Base-by-base conservation (phyloP, 1,284 basidiomycete species). In the Tilletia walkeri region DNA sequence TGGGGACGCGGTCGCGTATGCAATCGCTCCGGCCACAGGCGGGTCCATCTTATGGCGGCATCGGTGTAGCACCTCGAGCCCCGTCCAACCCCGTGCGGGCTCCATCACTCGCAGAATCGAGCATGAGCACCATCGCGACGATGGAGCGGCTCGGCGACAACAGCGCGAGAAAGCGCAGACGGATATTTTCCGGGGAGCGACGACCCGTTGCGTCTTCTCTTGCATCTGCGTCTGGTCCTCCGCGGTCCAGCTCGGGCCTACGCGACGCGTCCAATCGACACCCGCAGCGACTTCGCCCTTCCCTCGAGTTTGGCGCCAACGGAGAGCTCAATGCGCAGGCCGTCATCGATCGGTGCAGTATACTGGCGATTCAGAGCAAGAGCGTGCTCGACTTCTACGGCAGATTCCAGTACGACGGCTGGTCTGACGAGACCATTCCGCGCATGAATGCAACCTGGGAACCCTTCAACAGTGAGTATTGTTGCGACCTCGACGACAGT, bases 361-460 rank as follows among this genome's bases (percentile, higher is more conserved):
- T 72, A 6, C 73, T 78, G 2, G 69, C 71, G 59, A 75, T 74
- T 67, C 73, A 72, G 53, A 73, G 73, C 5, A 78, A 74, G 39
- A 70, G 70, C n/a, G 76, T 78, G 9, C 69, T 76, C 1, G 73
- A 74, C 54, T 76, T 74, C 68, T 78, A 78, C 67, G 72, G 73
- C 71, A 68, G 68, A 7, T 73, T 78, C 18, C 72, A 73, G 48
- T 65, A 61, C 47, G 34, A 69, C 0, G 68, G 71, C 30, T 75
- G 75, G 76, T 71, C 66, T 20, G 65, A 69, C 10, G 71, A 72
- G 16, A 73, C 73, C 49, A 74, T 79, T 65, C 69, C 66, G 39
- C 74, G 75, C 7, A 76, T 78, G 76, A 53, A 71, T 50, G 71
- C 72, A 63, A 73, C 73, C 49, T 79, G 78, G 78, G 45, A 66